Conservation (phyloP, 345 rosid species). For the Rubroshorea leprosula region DNA sequence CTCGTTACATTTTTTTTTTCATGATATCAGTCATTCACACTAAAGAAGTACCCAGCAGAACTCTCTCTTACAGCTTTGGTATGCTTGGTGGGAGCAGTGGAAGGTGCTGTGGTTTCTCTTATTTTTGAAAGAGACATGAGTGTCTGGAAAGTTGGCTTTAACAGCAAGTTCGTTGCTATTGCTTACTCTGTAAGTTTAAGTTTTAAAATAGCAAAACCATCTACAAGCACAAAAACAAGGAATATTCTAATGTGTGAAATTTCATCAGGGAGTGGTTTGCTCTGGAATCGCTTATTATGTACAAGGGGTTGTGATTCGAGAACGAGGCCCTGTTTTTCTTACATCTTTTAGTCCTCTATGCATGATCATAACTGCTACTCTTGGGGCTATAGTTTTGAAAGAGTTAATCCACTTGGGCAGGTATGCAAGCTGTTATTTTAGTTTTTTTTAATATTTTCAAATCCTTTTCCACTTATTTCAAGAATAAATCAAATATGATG, state of each 20-base stretch:
- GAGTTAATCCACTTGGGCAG: constrained; percentile 83
- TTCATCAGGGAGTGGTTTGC: constrained; percentile 76
- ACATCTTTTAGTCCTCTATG: constrained; percentile 86
- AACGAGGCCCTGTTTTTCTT: constrained; percentile 79
- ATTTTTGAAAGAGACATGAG: constrained; percentile 66
- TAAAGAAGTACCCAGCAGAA: constrained; percentile 81
- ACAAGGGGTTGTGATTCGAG: constrained; percentile 67
- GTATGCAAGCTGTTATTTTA: no score
- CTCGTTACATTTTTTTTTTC: no score
- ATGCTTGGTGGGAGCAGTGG: constrained; percentile 75
- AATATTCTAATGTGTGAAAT: not conserved
- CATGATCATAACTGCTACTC: constrained; percentile 73
- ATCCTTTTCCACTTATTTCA: no score
- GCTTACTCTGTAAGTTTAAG: constrained; percentile 73
- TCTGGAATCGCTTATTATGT: constrained; percentile 84
- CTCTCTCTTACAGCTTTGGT: constrained; percentile 70
- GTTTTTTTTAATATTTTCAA: no score
- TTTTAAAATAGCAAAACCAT: not conserved
- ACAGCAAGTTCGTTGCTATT: constrained; percentile 71
- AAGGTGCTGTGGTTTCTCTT: constrained; percentile 54
- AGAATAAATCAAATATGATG: no score
- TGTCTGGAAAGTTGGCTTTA: constrained; percentile 76
- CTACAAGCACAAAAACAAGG: not conserved
- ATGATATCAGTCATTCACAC: constrained; percentile 79
- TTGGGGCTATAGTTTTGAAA: constrained; percentile 57